Conservation (phyloP, 2,329 filamentous ascomycete species). For the Sporothrix brasiliensis region DNA sequence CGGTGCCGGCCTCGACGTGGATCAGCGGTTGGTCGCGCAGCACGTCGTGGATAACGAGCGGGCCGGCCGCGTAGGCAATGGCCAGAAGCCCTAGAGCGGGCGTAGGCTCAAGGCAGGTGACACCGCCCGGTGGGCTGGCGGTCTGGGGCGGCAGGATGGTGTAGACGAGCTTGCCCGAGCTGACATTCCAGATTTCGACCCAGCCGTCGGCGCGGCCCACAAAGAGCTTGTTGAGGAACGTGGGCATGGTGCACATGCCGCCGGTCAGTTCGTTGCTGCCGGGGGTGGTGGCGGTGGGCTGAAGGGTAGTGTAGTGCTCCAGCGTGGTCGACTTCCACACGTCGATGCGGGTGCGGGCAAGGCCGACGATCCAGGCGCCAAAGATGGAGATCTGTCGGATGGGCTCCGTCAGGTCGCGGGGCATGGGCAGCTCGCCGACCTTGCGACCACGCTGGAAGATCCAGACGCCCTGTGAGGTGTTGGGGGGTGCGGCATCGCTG, state of each 20-base stretch:
- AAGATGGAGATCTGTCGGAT: slow-evolving; percentile 80
- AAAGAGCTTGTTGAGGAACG: slow-evolving; percentile 94
- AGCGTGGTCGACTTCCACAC: slow-evolving; percentile 83
- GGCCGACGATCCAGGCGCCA: slow-evolving; percentile 87
- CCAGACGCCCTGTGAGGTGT: slow-evolving; percentile 70
- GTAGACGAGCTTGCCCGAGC: slow-evolving; percentile 87
- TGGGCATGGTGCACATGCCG: slow-evolving; percentile 84
- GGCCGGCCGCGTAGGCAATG: slow-evolving; percentile 81
- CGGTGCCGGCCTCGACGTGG: slow-evolving; percentile 65
- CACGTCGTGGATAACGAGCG: slow-evolving; percentile 79
- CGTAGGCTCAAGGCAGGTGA: slow-evolving; percentile 84
- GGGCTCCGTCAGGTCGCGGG: slow-evolving; percentile 66
- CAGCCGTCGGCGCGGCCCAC: slow-evolving; percentile 83
- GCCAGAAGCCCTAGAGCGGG: slow-evolving; percentile 84
- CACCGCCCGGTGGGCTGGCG: slow-evolving; percentile 66
- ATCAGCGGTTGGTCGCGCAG: slow-evolving; percentile 74
- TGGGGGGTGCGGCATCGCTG: slow-evolving; percentile 34
- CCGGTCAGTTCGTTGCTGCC: slow-evolving; percentile 72
- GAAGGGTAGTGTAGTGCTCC: slow-evolving; percentile 88
- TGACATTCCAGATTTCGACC: slow-evolving; percentile 97
- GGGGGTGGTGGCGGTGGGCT: slow-evolving; percentile 58
- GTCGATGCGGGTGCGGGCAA: slow-evolving; percentile 73
- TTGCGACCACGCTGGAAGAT: slow-evolving; percentile 90
- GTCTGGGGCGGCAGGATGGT: slow-evolving; percentile 72
- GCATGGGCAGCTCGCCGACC: slow-evolving; percentile 71